Evolutionary conservation across 2,329 filamentous ascomycete genomes (phyloP).

Genomic region (Dichotomopilus funicola): DNA sequence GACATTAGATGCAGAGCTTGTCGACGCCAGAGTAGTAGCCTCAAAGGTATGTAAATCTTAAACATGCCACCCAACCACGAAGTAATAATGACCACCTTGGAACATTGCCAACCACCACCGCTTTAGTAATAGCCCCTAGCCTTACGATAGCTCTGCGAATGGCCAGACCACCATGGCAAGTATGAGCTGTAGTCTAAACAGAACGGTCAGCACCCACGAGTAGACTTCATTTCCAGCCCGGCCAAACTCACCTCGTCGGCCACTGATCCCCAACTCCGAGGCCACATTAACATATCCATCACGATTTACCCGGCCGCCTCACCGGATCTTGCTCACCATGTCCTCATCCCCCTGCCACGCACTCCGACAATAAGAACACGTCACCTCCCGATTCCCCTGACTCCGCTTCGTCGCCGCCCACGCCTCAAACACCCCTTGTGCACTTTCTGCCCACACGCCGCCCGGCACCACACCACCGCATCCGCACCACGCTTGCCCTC

Average conservation of each 20-base stretch:
- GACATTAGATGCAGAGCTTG: too few species aligned
- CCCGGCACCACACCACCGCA: constrained; percentile 44
- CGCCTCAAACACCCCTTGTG: constrained; percentile 47
- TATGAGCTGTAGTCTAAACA: constrained; percentile 27
- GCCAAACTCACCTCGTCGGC: constrained; percentile 38
- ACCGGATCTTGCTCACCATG: constrained; percentile 38
- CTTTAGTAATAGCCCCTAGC: constrained; percentile 3
- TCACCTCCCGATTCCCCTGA: constrained; percentile 33
- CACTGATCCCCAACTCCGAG: constrained; percentile 51
- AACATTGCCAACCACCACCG: neutral
- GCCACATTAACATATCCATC: constrained; percentile 60
- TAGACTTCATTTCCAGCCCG: neutral
- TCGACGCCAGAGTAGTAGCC: too few species aligned
- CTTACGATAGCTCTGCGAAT: constrained; percentile 12
- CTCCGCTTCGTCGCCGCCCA: constrained; percentile 45
- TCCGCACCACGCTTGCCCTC: constrained; percentile 26
- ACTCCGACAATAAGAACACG: constrained; percentile 56
- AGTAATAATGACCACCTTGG: too few species aligned
- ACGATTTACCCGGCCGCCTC: constrained; percentile 32
- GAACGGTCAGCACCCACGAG: constrained; percentile 1
- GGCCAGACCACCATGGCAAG: constrained; percentile 23
- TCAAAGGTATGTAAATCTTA: too few species aligned
- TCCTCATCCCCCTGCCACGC: constrained; percentile 46
- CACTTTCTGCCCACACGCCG: constrained; percentile 49
- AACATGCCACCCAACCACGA: too few species aligned